Evolutionary conservation across 2,329 filamentous ascomycete species (phyloP).

Genomic region (Simplicillium aogashimaense): DNA sequence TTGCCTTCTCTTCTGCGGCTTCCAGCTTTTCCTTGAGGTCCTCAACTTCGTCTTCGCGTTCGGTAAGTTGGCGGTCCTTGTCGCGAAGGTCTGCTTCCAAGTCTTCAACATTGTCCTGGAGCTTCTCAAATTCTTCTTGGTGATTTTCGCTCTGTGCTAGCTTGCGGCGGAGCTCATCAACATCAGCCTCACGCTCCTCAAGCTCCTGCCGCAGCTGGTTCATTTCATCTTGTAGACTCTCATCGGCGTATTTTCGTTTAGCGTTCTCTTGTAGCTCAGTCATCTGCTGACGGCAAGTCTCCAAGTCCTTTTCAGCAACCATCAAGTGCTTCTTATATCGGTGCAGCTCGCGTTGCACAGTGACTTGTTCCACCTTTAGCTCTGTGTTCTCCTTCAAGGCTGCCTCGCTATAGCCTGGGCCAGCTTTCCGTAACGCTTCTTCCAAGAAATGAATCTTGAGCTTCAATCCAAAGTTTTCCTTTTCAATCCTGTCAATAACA

Average conservation of each 20-base stretch:
- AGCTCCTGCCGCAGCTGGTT: constrained; percentile 46
- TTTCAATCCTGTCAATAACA: constrained; percentile 90
- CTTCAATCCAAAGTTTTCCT: constrained; percentile 96
- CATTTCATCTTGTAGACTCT: constrained; percentile 53
- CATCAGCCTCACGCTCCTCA: constrained; percentile 48
- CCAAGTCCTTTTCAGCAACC: constrained; percentile 76
- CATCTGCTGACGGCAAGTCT: constrained; percentile 73
- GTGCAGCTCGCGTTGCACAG: constrained; percentile 78
- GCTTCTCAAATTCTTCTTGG: constrained; percentile 50
- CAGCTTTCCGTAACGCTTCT: constrained; percentile 76
- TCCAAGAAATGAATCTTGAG: constrained; percentile 96
- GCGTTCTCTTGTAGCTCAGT: constrained; percentile 73
- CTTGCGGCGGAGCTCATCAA: constrained; percentile 50
- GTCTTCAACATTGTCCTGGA: constrained; percentile 67
- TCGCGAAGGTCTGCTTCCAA: constrained; percentile 66
- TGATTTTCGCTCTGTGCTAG: constrained; percentile 47
- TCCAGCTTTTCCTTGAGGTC: constrained; percentile 47
- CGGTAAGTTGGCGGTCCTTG: constrained; percentile 63
- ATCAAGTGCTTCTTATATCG: constrained; percentile 78
- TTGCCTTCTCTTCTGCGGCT: constrained; percentile 48
- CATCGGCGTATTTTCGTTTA: constrained; percentile 64
- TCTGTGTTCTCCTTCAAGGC: constrained; percentile 93
- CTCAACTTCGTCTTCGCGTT: constrained; percentile 67
- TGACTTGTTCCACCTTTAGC: constrained; percentile 85
- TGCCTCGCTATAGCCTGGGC: constrained; percentile 80